Evolutionary conservation across 1,139 yeast species (phyloP).

Genomic region (Geotrichum klebahnii): DNA sequence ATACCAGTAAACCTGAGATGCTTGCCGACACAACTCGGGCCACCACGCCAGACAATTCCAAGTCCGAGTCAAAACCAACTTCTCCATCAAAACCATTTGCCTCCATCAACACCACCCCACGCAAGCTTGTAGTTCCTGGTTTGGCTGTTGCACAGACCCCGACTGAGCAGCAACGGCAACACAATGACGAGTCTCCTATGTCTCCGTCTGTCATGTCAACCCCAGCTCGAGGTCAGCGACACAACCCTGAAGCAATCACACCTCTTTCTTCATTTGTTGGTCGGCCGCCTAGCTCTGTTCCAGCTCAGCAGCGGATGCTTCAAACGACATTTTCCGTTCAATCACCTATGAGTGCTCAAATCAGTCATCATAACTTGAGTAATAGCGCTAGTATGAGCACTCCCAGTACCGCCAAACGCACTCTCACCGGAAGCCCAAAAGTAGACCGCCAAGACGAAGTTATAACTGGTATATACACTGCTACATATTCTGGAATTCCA

Average conservation of each 20-base stretch:
- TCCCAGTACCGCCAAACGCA: slow-evolving; percentile 4
- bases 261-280: slow-evolving; percentile 13
- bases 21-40: not conserved
- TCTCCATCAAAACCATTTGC: slow-evolving; percentile 8
- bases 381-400: not conserved
- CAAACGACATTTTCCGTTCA: slow-evolving; percentile 16
- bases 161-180: not conserved
- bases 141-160: slow-evolving; percentile 5
- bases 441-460: slow-evolving; percentile 13
- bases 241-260: slow-evolving; percentile 4
- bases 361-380: not conserved
- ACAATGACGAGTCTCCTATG: not conserved
- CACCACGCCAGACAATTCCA: slow-evolving; percentile 8
- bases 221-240: not conserved
- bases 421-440: slow-evolving; percentile 10
- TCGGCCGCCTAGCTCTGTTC: slow-evolving; percentile 18
- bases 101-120: slow-evolving; percentile 13
- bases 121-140: slow-evolving; percentile 4
- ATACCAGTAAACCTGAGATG: slow-evolving; percentile 1
- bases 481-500: slow-evolving; percentile 47
- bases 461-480: slow-evolving; percentile 23
- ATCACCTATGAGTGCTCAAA: not conserved
- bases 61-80: slow-evolving; percentile 1
- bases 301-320: slow-evolving; percentile 18
- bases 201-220: slow-evolving; percentile 9